Conservation (phyloP, 306 rosid species). For the Vicia faba region DNA sequence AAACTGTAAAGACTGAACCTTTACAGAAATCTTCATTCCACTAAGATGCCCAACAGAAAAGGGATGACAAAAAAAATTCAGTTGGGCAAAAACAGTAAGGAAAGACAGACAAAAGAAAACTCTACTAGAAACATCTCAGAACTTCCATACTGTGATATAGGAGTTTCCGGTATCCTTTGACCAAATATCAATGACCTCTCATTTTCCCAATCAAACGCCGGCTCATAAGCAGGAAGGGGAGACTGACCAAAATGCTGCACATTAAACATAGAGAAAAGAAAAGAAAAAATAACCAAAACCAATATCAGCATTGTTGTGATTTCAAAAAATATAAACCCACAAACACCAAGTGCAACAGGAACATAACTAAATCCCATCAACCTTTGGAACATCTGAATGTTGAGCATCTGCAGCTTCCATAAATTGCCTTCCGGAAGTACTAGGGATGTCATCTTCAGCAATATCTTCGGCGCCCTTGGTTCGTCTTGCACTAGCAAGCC, state of each 20-base stretch:
- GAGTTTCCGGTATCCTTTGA: conserved; percentile 91
- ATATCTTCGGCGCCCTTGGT: conserved; percentile 76
- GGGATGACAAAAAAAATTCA: conserved; percentile 33
- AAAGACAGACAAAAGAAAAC: conserved; percentile 12
- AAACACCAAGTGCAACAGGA: background rate
- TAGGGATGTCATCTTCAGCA: conserved; percentile 89
- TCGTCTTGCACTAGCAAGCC: conserved; percentile 80
- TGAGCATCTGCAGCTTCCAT: conserved; percentile 57
- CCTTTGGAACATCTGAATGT: conserved; percentile 64
- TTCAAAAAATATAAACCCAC: conserved; percentile 4
- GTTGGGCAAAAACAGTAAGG: conserved; percentile 28
- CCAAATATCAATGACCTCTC: conserved; percentile 96
- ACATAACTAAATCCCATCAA: conserved; percentile 41
- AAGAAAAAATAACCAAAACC: background rate
- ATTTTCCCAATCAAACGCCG: conserved; percentile 99
- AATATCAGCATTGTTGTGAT: conserved; percentile 11
- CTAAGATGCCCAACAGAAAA: conserved; percentile 53
- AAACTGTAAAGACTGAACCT: conserved; percentile 82
- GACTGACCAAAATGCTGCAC: conserved; percentile 86
- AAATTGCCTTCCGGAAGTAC: conserved; percentile 95
- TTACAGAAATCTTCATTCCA: conserved; percentile 94
- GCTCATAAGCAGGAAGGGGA: conserved; percentile 95
- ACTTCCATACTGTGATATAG: conserved; percentile 75
- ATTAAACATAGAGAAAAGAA: conserved; percentile 10
- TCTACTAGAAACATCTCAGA: conserved; percentile 30